Percentiles rank a stretch among this genome's conserved stretches.
phyloP scores from a whole-genome alignment of 1,284 basidiomycete species.

The Fomitopsis schrenkii region DNA sequence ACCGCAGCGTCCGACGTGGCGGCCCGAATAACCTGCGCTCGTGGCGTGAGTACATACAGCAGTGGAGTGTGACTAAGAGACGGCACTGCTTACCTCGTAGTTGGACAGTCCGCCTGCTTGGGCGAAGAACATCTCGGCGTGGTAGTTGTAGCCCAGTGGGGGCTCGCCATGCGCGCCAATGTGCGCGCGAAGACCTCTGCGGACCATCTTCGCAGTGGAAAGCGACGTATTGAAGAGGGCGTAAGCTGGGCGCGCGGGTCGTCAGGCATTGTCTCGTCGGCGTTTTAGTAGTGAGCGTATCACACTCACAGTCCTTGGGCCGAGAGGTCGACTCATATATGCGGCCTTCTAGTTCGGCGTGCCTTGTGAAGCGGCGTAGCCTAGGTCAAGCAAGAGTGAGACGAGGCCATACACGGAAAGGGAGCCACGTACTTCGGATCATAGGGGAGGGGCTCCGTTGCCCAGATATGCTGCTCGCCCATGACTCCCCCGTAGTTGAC shows the following conservation, averaged over 20 bases:
- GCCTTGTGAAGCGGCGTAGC: slow-evolving; percentile 56
- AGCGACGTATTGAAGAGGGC: slow-evolving; percentile 64
- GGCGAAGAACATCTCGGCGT: slow-evolving; percentile 65
- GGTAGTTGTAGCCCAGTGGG: slow-evolving; percentile 70
- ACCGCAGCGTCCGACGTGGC: slow-evolving; percentile 60
- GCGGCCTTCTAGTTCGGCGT: slow-evolving; percentile 53
- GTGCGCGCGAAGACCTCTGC: slow-evolving; percentile 53
- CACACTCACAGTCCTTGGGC: too few relatives aligned
- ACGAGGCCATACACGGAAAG: not conserved
- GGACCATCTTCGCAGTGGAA: slow-evolving; percentile 64
- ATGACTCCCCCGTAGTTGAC: slow-evolving; percentile 68
- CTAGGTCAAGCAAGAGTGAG: slow-evolving; percentile 27
- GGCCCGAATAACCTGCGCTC: slow-evolving; percentile 54
- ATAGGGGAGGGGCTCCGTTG: slow-evolving; percentile 56
- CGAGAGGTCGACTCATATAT: slow-evolving; percentile 44
- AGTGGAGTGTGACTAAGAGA: not conserved
- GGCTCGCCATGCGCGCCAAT: slow-evolving; percentile 77
- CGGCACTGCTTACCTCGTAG: slow-evolving; percentile 36
- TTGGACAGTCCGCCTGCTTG: slow-evolving; percentile 49
- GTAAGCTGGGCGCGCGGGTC: slow-evolving; percentile 40
- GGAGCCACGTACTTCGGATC: slow-evolving; percentile 50
- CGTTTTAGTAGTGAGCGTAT: too few relatives aligned
- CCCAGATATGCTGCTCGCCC: slow-evolving; percentile 70
- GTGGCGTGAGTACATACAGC: not conserved
- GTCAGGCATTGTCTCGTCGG: not conserved